Percentiles rank a stretch among this genome's conserved stretches.
phyloP scores from a whole-genome alignment of 768 basidiomycete genomes.

The Crassisporium funariophilum region DNA sequence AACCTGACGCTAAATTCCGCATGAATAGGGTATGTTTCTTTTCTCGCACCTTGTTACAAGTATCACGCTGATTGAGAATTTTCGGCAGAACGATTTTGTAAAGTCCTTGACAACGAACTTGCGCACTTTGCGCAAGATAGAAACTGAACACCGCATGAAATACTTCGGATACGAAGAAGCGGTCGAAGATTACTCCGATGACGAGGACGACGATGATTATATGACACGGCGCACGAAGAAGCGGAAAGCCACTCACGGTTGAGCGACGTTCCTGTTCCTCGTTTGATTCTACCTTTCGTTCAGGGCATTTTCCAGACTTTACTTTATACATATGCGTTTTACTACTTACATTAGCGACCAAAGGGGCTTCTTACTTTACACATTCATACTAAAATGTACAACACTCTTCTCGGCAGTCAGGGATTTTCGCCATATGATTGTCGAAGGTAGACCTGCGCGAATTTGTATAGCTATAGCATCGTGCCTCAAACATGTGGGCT shows the following conservation, averaged over 20 bases:
- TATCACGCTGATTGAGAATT: constrained; percentile 1
- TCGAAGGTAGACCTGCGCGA: too few species aligned
- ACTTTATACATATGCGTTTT: background rate
- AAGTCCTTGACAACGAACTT: constrained; percentile 61
- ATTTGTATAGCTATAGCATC: too few species aligned
- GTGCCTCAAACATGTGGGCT: too few species aligned
- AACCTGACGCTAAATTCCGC: constrained; percentile 49
- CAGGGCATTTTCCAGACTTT: constrained; percentile 9
- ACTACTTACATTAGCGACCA: too few species aligned
- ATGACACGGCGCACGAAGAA: constrained; percentile 35
- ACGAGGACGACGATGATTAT: constrained; percentile 59
- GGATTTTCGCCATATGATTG: too few species aligned
- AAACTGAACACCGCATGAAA: constrained; percentile 48
- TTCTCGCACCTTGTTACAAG: background rate
- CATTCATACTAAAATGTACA: too few species aligned
- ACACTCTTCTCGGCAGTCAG: too few species aligned
- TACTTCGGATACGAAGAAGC: constrained; percentile 29
- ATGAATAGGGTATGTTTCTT: constrained; percentile 53
- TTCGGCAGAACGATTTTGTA: constrained; percentile 64
- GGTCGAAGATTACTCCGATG: constrained; percentile 46
- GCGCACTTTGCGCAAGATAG: constrained; percentile 61
- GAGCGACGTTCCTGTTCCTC: constrained; percentile 1
- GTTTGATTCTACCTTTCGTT: constrained; percentile 4
- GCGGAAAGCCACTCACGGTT: constrained; percentile 25
- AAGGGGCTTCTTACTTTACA: too few species aligned